Evolutionary conservation across 164 flowering plant genomes (phyloP).

Genomic region (Stephania japonica): DNA sequence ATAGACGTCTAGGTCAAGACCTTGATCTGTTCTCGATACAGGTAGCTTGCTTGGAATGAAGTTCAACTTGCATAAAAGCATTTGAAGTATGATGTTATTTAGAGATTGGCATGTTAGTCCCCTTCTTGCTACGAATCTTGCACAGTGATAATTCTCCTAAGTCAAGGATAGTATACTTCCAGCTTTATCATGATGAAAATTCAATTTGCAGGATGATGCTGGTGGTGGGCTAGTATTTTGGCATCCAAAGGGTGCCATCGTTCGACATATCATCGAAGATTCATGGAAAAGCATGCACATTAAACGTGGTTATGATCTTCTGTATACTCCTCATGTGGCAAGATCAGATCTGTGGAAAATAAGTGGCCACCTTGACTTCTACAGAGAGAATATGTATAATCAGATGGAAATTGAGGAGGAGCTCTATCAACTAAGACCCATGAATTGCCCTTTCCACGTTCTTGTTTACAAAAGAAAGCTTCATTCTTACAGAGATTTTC

Average conservation of each 20-base stretch:
- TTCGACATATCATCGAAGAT: slow-evolving; percentile 86
- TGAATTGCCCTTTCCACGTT: slow-evolving; percentile 98
- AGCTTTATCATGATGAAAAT: not conserved
- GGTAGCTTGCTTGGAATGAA: slow-evolving; percentile 28
- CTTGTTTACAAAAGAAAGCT: slow-evolving; percentile 70
- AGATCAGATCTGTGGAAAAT: slow-evolving; percentile 89
- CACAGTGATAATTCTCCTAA: not conserved
- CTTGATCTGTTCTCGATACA: slow-evolving; percentile 94
- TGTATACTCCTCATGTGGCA: slow-evolving; percentile 94
- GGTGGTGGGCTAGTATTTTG: slow-evolving; percentile 97
- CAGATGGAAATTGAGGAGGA: slow-evolving; percentile 93
- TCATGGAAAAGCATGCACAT: slow-evolving; percentile 81
- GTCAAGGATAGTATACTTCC: not conserved
- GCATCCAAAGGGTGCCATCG: slow-evolving; percentile 93
- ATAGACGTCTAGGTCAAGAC: slow-evolving; percentile 88
- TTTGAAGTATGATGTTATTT: not conserved
- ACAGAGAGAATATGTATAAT: slow-evolving; percentile 90
- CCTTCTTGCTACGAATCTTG: slow-evolving; percentile 3
- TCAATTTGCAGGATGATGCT: slow-evolving; percentile 73
- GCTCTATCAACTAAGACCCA: slow-evolving; percentile 90
- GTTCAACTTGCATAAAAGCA: not conserved
- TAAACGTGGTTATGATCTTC: slow-evolving; percentile 64
- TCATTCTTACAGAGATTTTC: slow-evolving; percentile 89
- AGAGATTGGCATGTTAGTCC: not conserved
- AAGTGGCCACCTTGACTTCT: slow-evolving; percentile 95